Evolutionary conservation across 179 eudicot genomes (phyloP).

Genomic region (Carnegiea gigantea): DNA sequence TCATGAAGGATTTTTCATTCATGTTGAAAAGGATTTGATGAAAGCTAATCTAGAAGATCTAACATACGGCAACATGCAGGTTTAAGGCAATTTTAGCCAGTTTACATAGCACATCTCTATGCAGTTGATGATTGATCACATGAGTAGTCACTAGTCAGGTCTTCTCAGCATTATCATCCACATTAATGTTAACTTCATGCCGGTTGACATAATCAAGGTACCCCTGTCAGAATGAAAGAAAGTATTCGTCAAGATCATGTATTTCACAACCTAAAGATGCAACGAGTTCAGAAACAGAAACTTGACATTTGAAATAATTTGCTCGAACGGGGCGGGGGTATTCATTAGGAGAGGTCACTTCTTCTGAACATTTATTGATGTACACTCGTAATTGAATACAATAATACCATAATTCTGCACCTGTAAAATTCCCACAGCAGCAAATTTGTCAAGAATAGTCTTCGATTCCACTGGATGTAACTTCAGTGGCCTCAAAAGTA

Average conservation of each 20-base stretch:
- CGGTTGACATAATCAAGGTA: constrained; percentile 41
- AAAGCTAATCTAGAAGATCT: too few relatives aligned
- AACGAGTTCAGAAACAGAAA: background rate
- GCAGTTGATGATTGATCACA: constrained; percentile 1
- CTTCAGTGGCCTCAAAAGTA: constrained; percentile 53
- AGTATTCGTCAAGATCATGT: background rate
- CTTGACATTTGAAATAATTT: background rate
- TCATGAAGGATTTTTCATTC: too few relatives aligned
- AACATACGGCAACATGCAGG: background rate
- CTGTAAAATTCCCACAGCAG: constrained; percentile 92
- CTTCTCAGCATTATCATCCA: background rate
- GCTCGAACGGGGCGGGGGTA: too few relatives aligned
- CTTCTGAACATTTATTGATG: too few relatives aligned
- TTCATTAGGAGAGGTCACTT: too few relatives aligned
- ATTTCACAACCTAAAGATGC: background rate
- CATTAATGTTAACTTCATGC: background rate
- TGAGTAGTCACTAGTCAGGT: background rate
- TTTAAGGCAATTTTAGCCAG: background rate
- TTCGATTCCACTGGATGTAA: constrained; percentile 69
- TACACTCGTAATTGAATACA: background rate
- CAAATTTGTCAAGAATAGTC: constrained; percentile 80
- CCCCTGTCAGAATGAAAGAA: constrained; percentile 25
- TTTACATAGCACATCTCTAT: background rate
- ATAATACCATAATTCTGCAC: constrained; percentile 28
- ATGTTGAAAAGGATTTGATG: too few relatives aligned